A percentile compares a stretch with the other conserved stretches of the same genome.
phyloP scores from a whole-genome alignment of 495 filamentous ascomycete genomes.

The Tuber aestivum region DNA sequence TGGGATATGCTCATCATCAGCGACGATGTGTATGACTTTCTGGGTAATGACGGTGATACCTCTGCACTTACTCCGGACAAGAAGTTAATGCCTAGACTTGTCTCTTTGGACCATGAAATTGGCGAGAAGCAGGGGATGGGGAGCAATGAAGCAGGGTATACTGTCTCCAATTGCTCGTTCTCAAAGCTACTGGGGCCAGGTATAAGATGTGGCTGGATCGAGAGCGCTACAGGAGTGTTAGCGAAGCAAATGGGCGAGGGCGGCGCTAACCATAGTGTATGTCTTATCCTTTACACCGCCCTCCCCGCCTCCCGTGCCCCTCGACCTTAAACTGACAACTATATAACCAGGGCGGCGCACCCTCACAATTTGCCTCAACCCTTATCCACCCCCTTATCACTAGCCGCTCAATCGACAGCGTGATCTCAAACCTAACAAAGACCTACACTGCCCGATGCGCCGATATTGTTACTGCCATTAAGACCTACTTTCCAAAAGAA shows the following conservation, averaged over 20 bases:
- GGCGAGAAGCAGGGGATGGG: conserved; percentile 45
- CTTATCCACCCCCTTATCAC: conserved; percentile 31
- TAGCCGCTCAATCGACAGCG: conserved; percentile 22
- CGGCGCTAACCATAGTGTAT: conserved; percentile 38
- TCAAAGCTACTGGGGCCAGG: conserved; percentile 80
- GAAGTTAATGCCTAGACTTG: conserved; percentile 57
- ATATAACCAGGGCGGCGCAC: conserved; percentile 26
- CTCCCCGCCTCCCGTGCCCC: not conserved
- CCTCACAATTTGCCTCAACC: conserved; percentile 32
- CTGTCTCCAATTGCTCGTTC: conserved; percentile 74
- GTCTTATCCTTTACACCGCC: not conserved
- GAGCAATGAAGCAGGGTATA: conserved; percentile 60
- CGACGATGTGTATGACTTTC: conserved; percentile 87
- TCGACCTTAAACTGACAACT: conserved; percentile 15
- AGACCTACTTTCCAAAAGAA: conserved; percentile 18
- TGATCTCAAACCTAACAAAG: conserved; percentile 12
- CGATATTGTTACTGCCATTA: conserved; percentile 20
- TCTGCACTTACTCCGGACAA: conserved; percentile 56
- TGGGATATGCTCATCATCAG: conserved; percentile 72
- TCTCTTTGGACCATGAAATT: conserved; percentile 66
- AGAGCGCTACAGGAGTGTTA: conserved; percentile 44
- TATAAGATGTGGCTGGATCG: conserved; percentile 73
- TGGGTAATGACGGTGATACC: conserved; percentile 44
- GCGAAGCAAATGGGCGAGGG: conserved; percentile 29
- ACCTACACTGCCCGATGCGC: conserved; percentile 26